phyloP scores from a whole-genome alignment of 768 basidiomycete genomes.

The Podaxis mareebaensis region DNA sequence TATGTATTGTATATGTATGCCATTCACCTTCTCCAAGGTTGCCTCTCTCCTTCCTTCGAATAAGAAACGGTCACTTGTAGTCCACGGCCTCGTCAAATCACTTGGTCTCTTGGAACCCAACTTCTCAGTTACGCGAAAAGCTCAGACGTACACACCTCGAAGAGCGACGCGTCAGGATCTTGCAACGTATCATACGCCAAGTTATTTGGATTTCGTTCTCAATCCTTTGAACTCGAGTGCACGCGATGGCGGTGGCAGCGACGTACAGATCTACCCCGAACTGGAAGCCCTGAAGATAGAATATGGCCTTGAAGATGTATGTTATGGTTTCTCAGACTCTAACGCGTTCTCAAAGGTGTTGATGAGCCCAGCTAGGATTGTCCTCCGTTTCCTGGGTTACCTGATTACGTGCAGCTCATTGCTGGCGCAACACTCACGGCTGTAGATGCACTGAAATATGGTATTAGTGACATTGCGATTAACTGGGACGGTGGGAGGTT shows the following conservation, averaged over 20 bases:
- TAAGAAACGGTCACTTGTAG: constrained; percentile 59
- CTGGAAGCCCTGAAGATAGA: constrained; percentile 28
- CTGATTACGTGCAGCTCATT: constrained; percentile 67
- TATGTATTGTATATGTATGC: not conserved
- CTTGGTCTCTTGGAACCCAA: constrained; percentile 46
- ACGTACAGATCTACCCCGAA: not conserved
- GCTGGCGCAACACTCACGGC: constrained; percentile 82
- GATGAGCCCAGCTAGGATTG: constrained; percentile 61
- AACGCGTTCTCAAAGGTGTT: not conserved
- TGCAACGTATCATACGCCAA: constrained; percentile 64
- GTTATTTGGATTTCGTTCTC: constrained; percentile 66
- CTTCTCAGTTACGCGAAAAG: constrained; percentile 25
- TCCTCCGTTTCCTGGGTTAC: constrained; percentile 69
- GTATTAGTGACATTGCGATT: constrained; percentile 61
- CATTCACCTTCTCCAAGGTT: constrained; percentile 23
- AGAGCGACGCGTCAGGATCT: constrained; percentile 62
- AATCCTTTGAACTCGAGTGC: constrained; percentile 30
- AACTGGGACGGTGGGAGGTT: constrained; percentile 92
- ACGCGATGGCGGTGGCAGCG: constrained; percentile 10
- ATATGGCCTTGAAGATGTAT: constrained; percentile 50
- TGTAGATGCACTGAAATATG: constrained; percentile 54
- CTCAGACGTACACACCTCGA: constrained; percentile 52
- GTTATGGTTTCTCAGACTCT: constrained; percentile 8
- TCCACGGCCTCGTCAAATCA: constrained; percentile 61
- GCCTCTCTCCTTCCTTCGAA: constrained; percentile 70